Evolutionary conservation across 176 grass and related monocot species (phyloP).

Genomic region (Triticum aestivum): DNA sequence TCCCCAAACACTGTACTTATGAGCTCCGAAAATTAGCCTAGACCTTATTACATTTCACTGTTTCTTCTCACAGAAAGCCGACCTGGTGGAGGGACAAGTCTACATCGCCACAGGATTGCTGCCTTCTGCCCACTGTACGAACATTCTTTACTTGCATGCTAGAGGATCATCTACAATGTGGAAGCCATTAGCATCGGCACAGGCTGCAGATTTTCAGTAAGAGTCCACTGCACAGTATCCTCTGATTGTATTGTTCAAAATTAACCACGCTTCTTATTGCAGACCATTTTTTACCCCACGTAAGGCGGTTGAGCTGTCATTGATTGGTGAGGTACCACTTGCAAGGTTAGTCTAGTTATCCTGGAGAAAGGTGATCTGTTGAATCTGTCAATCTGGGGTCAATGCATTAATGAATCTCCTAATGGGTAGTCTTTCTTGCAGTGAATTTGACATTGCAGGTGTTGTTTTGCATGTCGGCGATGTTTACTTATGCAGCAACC

Average conservation of each 20-base stretch:
- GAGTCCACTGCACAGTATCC: conserved; percentile 16
- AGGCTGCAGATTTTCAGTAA: conserved; percentile 81
- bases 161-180: conserved; percentile 76
- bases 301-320: conserved; percentile 67
- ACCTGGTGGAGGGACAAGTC: conserved; percentile 83
- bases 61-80: conserved; percentile 62
- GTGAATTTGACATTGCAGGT: conserved; percentile 92
- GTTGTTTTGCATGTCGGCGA: conserved; percentile 73
- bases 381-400: conserved; percentile 7
- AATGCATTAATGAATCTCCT: conserved; percentile 12
- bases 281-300: conserved; percentile 81
- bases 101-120: conserved; percentile 74
- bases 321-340: conserved; percentile 72
- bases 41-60: conserved; percentile 1
- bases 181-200: conserved; percentile 54
- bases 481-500: conserved; percentile 56
- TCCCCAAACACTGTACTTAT: not conserved
- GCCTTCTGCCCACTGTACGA: conserved; percentile 50
- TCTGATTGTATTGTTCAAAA: not conserved
- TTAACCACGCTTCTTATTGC: conserved; percentile 38
- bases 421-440: conserved; percentile 38
- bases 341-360: conserved; percentile 56
- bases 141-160: conserved; percentile 64
- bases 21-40: not conserved
- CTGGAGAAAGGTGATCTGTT: conserved; percentile 3